Base-by-base conservation (phyloP, 768 basidiomycete genomes). In the Mycena venus region DNA sequence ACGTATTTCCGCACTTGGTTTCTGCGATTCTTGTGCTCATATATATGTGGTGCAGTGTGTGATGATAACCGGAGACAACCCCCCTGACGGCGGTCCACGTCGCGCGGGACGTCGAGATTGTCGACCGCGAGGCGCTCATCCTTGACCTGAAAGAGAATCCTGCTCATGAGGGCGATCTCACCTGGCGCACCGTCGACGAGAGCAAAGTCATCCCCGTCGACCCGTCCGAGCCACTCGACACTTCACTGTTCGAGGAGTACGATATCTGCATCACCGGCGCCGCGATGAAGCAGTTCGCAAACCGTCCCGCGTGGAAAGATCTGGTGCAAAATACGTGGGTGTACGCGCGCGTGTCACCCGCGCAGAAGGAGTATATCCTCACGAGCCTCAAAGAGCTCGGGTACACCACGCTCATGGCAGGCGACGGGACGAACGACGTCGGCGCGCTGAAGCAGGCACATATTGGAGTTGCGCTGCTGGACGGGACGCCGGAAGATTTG, bases 31-130 rank as follows among this genome's bases (percentile, higher is more conserved):
- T 4, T 49, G 9, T 70, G 63, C 49, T 76, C 14, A 79, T 58
- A 60, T 53, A n/a, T n/a, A n/a, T 53, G 49, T 23, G 49, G 36
- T 27, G 25, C 71, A 98, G 96, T 99, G 98, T 82, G 88, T 99
- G 70, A 99, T 99, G 98, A 99, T 99, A 75, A 99, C 98, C 56
- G 98, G 98, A 42, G 98, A 99, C 83, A 99, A 99, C 82, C 98
- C 98, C n/a, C 10, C 85, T 99, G 65, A 99, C 98, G 0, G 98
- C 98, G 10, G 93, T 95, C 0, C 98, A 99, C 81, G 97, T 99
- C 55, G 98, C 98, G 21, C 90, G 90, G 29, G 96, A 98, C 79
- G 98, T 99, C 10, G 98, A 99, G 79, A 99, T 99, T 73, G 94
- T 99, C 23, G 98, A 99, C 79, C 92, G 97, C 31, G 96, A 98